Base-by-base conservation (phyloP, 2,329 filamentous ascomycete genomes). In the Cryphonectria parasitica region DNA sequence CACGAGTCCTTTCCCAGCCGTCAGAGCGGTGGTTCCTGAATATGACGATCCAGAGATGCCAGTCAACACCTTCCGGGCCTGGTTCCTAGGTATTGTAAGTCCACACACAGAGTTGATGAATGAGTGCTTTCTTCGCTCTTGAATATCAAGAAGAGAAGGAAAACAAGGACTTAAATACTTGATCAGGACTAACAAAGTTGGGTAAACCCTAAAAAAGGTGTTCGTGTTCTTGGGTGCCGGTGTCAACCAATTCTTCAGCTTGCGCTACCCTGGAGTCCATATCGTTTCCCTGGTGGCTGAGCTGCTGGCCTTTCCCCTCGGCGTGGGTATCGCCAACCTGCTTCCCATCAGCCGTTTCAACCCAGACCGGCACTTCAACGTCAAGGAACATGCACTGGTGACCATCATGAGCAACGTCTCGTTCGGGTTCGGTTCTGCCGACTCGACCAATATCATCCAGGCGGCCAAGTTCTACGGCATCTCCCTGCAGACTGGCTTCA, bases 321-420 rank as follows among this genome's bases (percentile, higher is more conserved):
- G 83, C 4, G 78, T 82, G 31, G 74, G 76, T 10, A 74, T 83
- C 6, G 81, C 82, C 13, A 80, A 80, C 34, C 49, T 78, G 3
- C 76, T 84, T 6, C 83, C 82, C 0, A 75, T 83, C 54, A 76
- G 75, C 69, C 76, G 77, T 5, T 73, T 82, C 43, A 84, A 84
- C 70, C 82, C 82, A 0, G 82, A 83, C 68, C 77, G 77, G 54
- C 75, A 78, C 66, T 84, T 84, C 75, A 84, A 84, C 72, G 81
- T 83, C 75, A 84, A 84, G 72, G 83, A 85, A 64, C 83, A 85
- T 69, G 79, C 81, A 0, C 72, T 84, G 19, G 79, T 84, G 49
- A 82, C 83, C 52, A 83, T 85, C 67, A 84, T 85, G 83, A 82
- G 80, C 73, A 86, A 85, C 71, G 82, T 84, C 25, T 82, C 82